Conservation (phyloP, 108 stramenopile species). For the Chaetoceros muelleri region DNA sequence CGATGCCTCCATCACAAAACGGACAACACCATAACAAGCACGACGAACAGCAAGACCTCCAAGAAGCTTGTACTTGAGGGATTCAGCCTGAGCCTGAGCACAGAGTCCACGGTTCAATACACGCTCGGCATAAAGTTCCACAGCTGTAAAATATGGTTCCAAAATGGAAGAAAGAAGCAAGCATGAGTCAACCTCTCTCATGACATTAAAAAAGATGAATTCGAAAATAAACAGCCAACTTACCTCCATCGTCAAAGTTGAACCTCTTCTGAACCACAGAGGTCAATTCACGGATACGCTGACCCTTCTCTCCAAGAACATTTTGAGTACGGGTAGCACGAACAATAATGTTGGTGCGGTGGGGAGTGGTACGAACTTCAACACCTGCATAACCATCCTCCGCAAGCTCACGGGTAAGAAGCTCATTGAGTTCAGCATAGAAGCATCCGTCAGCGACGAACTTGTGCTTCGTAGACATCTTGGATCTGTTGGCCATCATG, state of each 20-base stretch:
- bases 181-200: not conserved
- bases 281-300: conserved; percentile 98
- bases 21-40: conserved; percentile 98
- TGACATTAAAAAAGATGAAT: conserved; percentile 3
- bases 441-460: conserved; percentile 99
- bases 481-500: conserved; percentile 38
- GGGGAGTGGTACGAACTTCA: conserved; percentile 96
- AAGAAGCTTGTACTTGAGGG: conserved; percentile 98
- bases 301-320: conserved; percentile 99
- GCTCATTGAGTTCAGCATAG: conserved; percentile 99
- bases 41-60: conserved; percentile 99
- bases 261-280: conserved; percentile 99
- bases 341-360: conserved; percentile 99
- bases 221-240: too few species aligned
- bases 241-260: conserved; percentile 95
- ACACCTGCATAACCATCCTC: conserved; percentile 99
- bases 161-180: too few species aligned
- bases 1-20: conserved; percentile 98
- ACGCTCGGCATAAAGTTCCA: conserved; percentile 98
- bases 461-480: conserved; percentile 97
- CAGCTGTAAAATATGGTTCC: too few species aligned
- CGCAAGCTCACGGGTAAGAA: conserved; percentile 93
- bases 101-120: conserved; percentile 97
- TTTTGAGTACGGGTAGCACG: conserved; percentile 98
- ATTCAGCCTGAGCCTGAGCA: conserved; percentile 99